phyloP scores from a whole-genome alignment of 331 rosid genomes.

The Malus hybrid region DNA sequence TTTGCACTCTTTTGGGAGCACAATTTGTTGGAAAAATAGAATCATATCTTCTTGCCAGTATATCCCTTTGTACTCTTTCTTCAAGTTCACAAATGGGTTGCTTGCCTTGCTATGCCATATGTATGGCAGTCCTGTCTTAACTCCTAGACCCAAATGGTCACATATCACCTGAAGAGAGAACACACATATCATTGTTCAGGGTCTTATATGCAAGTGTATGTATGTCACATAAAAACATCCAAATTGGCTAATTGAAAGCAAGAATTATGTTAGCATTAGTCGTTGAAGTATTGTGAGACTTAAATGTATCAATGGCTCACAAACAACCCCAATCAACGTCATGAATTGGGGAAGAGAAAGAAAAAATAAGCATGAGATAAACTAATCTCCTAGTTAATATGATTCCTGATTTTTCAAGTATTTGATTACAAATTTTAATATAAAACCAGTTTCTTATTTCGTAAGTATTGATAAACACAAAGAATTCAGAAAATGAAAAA shows the following conservation, averaged over 20 bases:
- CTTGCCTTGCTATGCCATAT: slow-evolving; percentile 26
- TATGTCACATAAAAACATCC: not conserved
- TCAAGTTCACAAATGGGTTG: slow-evolving; percentile 24
- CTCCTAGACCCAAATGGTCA: slow-evolving; percentile 19
- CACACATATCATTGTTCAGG: not conserved
- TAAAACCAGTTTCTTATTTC: too few species aligned
- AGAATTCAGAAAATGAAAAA: too few species aligned
- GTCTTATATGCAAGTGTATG: not conserved
- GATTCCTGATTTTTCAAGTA: too few species aligned
- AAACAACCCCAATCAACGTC: not conserved
- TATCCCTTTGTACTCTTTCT: slow-evolving; percentile 24
- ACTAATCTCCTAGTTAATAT: too few species aligned
- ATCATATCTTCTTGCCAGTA: slow-evolving; percentile 23
- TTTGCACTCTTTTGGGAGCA: slow-evolving; percentile 14
- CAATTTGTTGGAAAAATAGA: slow-evolving; percentile 18
- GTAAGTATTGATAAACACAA: too few species aligned
- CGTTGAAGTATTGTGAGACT: not conserved
- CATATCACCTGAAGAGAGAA: slow-evolving; percentile 13
- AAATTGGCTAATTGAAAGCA: not conserved
- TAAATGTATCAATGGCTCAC: not conserved
- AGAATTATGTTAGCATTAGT: not conserved
- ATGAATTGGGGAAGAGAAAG: not conserved
- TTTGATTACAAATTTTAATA: too few species aligned
- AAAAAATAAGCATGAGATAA: too few species aligned
- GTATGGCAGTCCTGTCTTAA: slow-evolving; percentile 23